Evolutionary conservation across 2,329 filamentous ascomycete genomes (phyloP).

Genomic region (Cladosporium sp.): DNA sequence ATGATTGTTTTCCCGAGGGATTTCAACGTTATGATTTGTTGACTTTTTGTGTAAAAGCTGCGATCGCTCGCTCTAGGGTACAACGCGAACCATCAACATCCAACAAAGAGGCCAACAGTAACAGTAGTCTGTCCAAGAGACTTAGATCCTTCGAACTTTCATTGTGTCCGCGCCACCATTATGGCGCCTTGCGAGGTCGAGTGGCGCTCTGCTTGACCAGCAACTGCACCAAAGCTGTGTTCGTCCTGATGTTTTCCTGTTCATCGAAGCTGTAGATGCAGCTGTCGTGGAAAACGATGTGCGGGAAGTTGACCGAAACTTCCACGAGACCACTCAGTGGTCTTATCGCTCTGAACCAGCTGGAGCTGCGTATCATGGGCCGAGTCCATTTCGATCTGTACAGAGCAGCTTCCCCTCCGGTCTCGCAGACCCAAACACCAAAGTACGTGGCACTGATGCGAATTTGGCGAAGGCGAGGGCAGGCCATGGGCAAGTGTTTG

Average conservation of each 20-base stretch:
- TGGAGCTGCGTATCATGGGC: background rate
- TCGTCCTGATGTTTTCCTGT: background rate
- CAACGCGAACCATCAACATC: background rate
- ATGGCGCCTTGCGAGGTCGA: background rate
- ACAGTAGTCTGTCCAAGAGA: background rate
- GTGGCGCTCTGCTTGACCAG: background rate
- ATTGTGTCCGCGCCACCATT: background rate
- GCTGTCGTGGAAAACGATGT: background rate
- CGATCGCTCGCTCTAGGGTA: background rate
- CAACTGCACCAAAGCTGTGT: background rate
- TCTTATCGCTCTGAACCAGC: background rate
- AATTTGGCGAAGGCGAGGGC: background rate
- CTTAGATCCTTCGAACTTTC: background rate
- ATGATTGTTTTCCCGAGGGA: no score
- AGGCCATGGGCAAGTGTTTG: background rate
- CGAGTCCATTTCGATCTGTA: background rate
- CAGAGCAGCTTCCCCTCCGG: background rate
- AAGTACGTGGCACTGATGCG: background rate
- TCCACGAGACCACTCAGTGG: background rate
- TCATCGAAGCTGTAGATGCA: background rate
- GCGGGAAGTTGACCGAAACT: background rate
- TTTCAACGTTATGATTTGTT: no score
- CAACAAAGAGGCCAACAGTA: background rate
- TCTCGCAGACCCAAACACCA: background rate
- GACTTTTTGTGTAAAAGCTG: background rate